These are phyloP conservation scores for Neofusicoccum sp. DNA, from an alignment of 2,329 filamentous ascomycete genomes.

Conservation along the genomic window DNA sequence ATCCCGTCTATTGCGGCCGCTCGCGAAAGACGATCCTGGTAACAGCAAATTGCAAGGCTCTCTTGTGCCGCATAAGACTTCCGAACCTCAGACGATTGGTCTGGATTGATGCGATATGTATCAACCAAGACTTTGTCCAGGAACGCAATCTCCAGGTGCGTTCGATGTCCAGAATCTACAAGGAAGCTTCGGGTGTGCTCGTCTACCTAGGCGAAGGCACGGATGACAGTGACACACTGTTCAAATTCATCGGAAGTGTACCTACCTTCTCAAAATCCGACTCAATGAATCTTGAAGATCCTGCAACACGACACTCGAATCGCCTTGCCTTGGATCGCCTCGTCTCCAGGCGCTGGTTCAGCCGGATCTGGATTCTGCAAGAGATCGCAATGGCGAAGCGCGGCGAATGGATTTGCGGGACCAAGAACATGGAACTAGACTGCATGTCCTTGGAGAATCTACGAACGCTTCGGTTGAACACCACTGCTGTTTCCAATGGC, in stretches of 20 bases:
- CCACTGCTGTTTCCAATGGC: not conserved
- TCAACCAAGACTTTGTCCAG: not conserved
- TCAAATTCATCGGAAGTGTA: not conserved
- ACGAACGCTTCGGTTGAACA: not conserved
- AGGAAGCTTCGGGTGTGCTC: not conserved
- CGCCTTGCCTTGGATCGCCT: not conserved
- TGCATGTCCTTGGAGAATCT: not conserved
- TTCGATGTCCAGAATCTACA: not conserved
- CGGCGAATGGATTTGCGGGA: not conserved
- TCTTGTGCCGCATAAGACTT: not conserved
- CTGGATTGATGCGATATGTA: not conserved
- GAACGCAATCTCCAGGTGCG: constrained; percentile 3
- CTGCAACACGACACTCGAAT: no score
- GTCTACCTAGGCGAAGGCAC: not conserved
- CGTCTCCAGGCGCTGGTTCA: not conserved
- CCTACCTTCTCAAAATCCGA: not conserved
- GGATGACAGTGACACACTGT: not conserved
- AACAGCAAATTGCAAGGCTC: not conserved
- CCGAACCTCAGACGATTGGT: not conserved
- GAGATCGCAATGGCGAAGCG: not conserved
- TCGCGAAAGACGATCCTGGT: not conserved
- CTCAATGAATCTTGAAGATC: no score
- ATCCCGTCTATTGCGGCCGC: not conserved
- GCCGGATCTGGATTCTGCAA: not conserved
- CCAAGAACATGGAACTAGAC: not conserved